Base-by-base conservation (phyloP, 177 flowering plant species). In the Tripterygium wilfordii region DNA sequence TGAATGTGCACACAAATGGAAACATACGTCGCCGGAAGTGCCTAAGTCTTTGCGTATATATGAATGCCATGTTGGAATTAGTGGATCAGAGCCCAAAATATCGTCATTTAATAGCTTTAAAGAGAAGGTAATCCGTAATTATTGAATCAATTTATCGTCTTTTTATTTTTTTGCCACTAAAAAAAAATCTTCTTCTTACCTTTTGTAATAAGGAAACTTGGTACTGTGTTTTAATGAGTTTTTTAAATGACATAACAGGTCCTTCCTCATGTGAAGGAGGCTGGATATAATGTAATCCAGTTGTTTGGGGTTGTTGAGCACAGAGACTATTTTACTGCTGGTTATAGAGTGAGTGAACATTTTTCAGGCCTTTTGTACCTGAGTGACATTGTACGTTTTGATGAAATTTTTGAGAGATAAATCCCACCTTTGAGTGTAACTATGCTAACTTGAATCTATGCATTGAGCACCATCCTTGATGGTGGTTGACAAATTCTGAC, bases 51-150 rank as follows among this genome's bases (percentile, higher is more conserved):
- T 92, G 69, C 95, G 96, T 25, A 84, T 92, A 58, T 92, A 92
- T 75, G 99, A 88, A 60, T 84, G 91, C 60, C 99, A 88, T 74
- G 79, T 92, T 59, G 99, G 99, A 26, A 86, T 92, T 21, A 84
- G 96, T 74, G 91, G 96, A 45, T 67, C 68, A 49, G 87, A 80
- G 56, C 71, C 78, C 24, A 80, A 75, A 72, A 58, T 92, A 56
- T 66, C 96, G 30, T 76, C 91, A 38, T 92, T 92, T 65, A 65
- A 50, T 62, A 87, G 82, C 24, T 92, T 92, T 57, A 77, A 70
- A 15, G 63, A 65, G 61, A 79, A 80, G 76, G 96, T 82, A 65
- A 32, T 43, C 29, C 17, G 13, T 43, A 9, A 25, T 51, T 20
- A 41, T 22, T 6, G 21, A 8, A 15, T 38, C 13, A 38, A 38